Evolutionary conservation across 2,329 filamentous ascomycete species (phyloP), one percentile per base, ranked within the genome.

Genomic region (Cytospora paraplurivora): DNA sequence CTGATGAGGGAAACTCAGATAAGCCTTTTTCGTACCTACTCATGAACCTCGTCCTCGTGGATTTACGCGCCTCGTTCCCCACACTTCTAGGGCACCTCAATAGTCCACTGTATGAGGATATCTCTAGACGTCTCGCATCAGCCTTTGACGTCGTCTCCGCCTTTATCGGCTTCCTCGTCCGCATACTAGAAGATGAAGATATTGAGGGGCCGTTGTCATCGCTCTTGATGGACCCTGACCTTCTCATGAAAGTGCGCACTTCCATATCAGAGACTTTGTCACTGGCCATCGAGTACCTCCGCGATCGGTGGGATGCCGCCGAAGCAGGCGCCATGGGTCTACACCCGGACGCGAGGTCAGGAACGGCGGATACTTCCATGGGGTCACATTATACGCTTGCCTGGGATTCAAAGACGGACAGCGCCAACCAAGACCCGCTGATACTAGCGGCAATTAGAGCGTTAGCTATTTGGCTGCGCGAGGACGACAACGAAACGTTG

Each of bases 241-340:
- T 82, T 32, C 79, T 91, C 33, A 76, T 90, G 15, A 86, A 85
- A 68, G 75, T 90, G 7, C 81, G 86, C 47, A 84, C 81, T 56
- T 78, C 81, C 60, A 81, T 90, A 57, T 79, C 82, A 1, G 88
- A 91, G 69, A 86, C 87, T 4, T 80, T 90, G 70, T 85, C 85
- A 0, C 74, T 87, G 1, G 81, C 83, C 0, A 81, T 88, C 64
- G 88, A 90, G 73, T 88, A 87, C 71, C 78, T 91, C 1, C 82
- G 87, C 49, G 88, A 91, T 70, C 77, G 88, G n/a, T 90, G 86
- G 85, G 88, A 91, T 70, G 85, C 85, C 5, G 83, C 84, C 1
- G 77, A 85, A n/a, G 83, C 86, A 4, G 87, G 86, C 12, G 83
- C 84, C 7, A 80, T 83, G 72, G 86, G 86, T 3, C 72, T 89